Evolutionary conservation across 169 alveolate genomes (phyloP), one percentile per base, ranked within the genome.

Genomic region (Miamiensis avidus): DNA sequence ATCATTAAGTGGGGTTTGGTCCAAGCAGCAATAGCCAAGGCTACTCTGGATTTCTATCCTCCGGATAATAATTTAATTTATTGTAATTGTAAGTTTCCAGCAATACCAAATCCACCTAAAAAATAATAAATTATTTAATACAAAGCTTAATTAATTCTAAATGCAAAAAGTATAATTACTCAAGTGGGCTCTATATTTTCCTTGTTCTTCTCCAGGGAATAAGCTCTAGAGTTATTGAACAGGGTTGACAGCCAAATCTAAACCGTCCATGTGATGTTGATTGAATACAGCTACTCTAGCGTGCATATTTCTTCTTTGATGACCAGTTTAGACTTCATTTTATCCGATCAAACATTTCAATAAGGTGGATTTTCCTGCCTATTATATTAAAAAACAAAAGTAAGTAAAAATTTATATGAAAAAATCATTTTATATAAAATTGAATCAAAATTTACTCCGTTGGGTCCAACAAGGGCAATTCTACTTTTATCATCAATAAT

Each of bases 1-100:
- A 98, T 92, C 74, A 98, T 89, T 78, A 98, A 94, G 88, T 98
- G 99, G n/a, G 99, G 99, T 86, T 97, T 95, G 84, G 90, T 95
- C 91, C 94, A 97, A 65, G 99, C 98, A 89, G 97, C 95, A 83
- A 97, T 94, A 20, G 99, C 99, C 78, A 98, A 94, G 33, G 99
- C 98, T 31, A 98, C 99, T 87, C 99, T 92, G 81, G 98, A 94
- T 89, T 98, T 98, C 89, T 98, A 99, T 0, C 99, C 99, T 86
- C 99, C 99, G 16, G 99, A 97, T 78, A 98, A 96, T 31, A 97
- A 95, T 92, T 97, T 97, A 83, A 97, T 95, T 26, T 99, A 99
- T 88, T 98, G 98, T 76, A 97, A 88, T 76, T 98, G 97, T 78
- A 98, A 91, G 92, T 96, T 95, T 75, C 98, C 98, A 74, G 97